phyloP scores from a whole-genome alignment of 2,329 filamentous ascomycete species.

The Helotiales sp. region DNA sequence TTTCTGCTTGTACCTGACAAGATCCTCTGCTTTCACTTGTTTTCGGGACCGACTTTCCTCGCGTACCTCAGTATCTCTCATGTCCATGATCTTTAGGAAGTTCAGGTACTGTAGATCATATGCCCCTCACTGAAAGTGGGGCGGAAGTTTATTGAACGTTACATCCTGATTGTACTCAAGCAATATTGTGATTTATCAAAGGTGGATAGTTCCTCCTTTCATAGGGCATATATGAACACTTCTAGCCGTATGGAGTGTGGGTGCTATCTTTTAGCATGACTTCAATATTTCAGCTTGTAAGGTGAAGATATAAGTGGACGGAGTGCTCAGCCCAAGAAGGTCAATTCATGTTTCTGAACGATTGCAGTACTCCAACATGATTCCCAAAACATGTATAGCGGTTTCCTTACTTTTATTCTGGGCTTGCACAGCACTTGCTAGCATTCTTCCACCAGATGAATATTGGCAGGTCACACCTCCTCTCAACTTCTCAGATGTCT shows the following conservation, averaged over 20 bases:
- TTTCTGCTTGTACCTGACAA: no score
- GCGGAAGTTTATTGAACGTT: neutral
- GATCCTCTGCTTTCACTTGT: no score
- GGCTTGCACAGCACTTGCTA: neutral
- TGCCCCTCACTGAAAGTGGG: neutral
- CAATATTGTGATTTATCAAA: neutral
- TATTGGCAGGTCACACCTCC: slow-evolving; percentile 1
- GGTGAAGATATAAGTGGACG: neutral
- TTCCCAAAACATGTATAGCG: neutral
- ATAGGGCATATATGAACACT: no score
- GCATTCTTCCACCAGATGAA: neutral
- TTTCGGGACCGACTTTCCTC: neutral
- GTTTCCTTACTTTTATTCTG: neutral
- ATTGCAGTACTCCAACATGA: neutral
- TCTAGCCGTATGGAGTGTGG: no score
- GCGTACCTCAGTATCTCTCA: neutral
- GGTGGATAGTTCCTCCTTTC: neutral
- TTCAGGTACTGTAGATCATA: neutral
- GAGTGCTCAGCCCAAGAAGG: no score
- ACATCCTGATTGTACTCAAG: neutral
- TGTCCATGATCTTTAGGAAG: neutral
- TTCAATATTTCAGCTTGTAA: neutral
- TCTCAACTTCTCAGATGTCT: neutral
- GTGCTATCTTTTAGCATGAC: no score
- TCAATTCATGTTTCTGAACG: no score